Evolutionary conservation across 768 basidiomycete species (phyloP).

Genomic region (Tricholoma sp.): DNA sequence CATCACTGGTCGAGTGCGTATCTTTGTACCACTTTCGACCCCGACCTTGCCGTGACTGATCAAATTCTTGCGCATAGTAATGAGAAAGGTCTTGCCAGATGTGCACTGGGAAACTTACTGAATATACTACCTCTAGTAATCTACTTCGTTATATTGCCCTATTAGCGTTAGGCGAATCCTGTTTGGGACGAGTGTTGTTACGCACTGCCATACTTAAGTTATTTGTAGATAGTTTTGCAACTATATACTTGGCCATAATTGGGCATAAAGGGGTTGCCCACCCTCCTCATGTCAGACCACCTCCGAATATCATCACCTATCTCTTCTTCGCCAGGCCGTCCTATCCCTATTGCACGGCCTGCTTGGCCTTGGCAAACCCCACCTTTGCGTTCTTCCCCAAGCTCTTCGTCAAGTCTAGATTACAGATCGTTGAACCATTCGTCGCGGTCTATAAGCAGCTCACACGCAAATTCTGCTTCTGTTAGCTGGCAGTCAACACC

Average conservation of each 20-base stretch:
- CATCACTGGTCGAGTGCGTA: conserved; percentile 74
- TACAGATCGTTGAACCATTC: conserved; percentile 9
- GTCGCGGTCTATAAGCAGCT: conserved; percentile 9
- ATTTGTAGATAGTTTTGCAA: too few species aligned
- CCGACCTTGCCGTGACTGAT: conserved; percentile 7
- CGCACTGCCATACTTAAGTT: too few species aligned
- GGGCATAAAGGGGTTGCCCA: conserved; percentile 5
- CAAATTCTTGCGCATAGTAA: conserved; percentile 39
- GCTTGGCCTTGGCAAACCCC: conserved; percentile 39
- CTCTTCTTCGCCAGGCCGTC: conserved; percentile 43
- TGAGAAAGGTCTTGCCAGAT: conserved; percentile 72
- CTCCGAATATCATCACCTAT: conserved; percentile 33
- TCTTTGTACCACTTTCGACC: neutral
- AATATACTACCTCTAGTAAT: conserved; percentile 5
- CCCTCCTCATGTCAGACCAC: conserved; percentile 32
- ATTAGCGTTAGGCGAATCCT: too few species aligned
- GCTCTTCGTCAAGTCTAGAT: conserved; percentile 11
- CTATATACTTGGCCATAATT: too few species aligned
- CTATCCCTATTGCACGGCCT: conserved; percentile 54
- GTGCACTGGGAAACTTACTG: conserved; percentile 77
- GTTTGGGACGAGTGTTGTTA: too few species aligned
- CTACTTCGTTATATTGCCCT: neutral
- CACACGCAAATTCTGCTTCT: conserved; percentile 27
- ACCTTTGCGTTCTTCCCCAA: conserved; percentile 25
- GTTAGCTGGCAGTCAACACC: conserved; percentile 20